phyloP scores from a whole-genome alignment of 192 early-diverging fungal genomes.

The Coemansia asiatica region DNA sequence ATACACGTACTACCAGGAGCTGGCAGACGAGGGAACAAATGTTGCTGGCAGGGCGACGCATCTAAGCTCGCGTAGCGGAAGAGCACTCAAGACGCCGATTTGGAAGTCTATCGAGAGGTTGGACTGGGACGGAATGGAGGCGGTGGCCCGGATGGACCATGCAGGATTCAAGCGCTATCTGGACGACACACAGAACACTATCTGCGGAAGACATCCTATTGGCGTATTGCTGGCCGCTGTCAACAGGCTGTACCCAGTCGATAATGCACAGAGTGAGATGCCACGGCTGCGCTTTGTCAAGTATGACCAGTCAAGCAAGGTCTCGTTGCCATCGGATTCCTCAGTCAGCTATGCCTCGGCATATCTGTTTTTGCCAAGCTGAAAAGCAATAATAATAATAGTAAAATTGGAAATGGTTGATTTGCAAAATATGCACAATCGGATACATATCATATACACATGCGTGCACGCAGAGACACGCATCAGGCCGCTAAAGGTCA shows the following conservation, averaged over 20 bases:
- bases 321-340: conserved; percentile 58
- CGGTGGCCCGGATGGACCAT: conserved; percentile 66
- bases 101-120: conserved; percentile 74
- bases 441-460: no score
- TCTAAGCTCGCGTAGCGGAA: conserved; percentile 6
- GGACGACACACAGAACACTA: conserved; percentile 80
- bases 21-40: conserved; percentile 11
- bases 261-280: not conserved
- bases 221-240: conserved; percentile 75
- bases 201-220: conserved; percentile 93
- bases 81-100: conserved; percentile 57
- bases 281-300: conserved; percentile 68
- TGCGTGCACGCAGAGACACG: no score
- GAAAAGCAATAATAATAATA: not conserved
- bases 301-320: conserved; percentile 82
- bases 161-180: conserved; percentile 70
- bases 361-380: conserved; percentile 30
- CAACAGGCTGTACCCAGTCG: conserved; percentile 28
- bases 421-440: no score
- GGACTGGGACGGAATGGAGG: conserved; percentile 80
- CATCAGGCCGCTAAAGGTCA: no score
- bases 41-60: conserved; percentile 2
- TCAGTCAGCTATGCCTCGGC: conserved; percentile 81
- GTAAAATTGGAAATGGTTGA: no score
- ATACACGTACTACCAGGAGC: conserved; percentile 68